Evolutionary conservation across 108 stramenopile genomes (phyloP).

Genomic region (Cylindrotheca closterium): DNA sequence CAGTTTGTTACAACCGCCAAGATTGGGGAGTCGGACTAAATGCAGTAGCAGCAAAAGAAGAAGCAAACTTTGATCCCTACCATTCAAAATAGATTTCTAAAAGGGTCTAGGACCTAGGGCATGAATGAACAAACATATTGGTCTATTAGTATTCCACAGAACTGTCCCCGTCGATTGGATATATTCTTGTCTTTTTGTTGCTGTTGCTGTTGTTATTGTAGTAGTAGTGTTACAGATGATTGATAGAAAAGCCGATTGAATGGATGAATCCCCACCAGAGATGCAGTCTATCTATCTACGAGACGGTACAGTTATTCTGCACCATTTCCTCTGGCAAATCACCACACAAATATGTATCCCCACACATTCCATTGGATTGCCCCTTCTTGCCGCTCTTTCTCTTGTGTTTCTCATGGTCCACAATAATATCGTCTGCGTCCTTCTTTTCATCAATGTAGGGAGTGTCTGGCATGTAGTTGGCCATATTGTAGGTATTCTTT

Average conservation of each 20-base stretch:
- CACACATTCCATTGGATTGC: neutral
- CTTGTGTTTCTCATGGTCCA: neutral
- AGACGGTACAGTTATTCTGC: neutral
- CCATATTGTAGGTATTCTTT: neutral
- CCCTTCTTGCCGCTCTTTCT: neutral
- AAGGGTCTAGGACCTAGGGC: too few relatives aligned
- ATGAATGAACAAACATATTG: too few relatives aligned
- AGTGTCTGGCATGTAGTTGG: neutral
- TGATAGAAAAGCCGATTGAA: too few relatives aligned
- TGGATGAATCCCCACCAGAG: too few relatives aligned
- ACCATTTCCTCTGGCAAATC: neutral
- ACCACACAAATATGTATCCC: neutral
- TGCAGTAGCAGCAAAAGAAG: constrained; percentile 48
- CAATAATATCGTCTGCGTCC: neutral
- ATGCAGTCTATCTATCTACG: too few relatives aligned
- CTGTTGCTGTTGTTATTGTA: too few relatives aligned
- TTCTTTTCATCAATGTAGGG: neutral
- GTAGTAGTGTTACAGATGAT: too few relatives aligned
- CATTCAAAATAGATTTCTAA: constrained; percentile 22
- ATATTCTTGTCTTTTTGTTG: too few relatives aligned
- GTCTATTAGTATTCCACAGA: too few relatives aligned
- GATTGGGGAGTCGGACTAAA: constrained; percentile 69
- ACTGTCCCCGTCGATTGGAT: too few relatives aligned
- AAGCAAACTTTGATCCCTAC: constrained; percentile 51
- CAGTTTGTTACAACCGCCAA: constrained; percentile 55